Conservation (phyloP, 2,329 filamentous ascomycete genomes). For the Colletotrichum agaves region DNA sequence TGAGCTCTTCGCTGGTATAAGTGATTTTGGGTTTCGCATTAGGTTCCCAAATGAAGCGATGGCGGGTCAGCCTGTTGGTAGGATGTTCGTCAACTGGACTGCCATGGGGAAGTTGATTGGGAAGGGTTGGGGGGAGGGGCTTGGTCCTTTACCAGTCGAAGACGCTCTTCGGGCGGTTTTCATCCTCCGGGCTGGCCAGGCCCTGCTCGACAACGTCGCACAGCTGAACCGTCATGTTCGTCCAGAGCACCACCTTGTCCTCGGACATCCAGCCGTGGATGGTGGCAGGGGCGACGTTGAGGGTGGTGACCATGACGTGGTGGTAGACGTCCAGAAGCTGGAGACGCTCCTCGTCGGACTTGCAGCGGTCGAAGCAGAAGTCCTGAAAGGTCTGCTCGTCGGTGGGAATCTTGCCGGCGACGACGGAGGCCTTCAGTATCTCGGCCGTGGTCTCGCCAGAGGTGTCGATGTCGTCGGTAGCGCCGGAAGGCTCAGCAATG, state of each 20-base stretch:
- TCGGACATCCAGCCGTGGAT: background rate
- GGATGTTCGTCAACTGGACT: background rate
- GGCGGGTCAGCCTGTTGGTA: background rate
- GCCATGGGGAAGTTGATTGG: no score
- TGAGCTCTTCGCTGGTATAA: no score
- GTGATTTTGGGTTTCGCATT: no score
- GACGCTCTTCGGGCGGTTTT: background rate
- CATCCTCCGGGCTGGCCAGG: background rate
- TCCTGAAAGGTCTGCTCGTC: background rate
- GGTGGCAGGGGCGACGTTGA: background rate
- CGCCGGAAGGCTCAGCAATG: background rate
- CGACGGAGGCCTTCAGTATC: background rate
- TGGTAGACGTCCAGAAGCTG: constrained; percentile 2
- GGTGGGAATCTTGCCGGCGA: background rate
- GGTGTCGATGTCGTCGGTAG: background rate
- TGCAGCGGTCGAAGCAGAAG: constrained; percentile 17
- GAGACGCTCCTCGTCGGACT: background rate
- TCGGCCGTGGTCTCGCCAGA: background rate
- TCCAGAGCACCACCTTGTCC: background rate
- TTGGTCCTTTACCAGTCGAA: no score
- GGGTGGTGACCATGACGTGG: background rate
- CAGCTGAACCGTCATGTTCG: background rate
- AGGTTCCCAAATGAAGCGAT: constrained; percentile 22
- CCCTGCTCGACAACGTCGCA: background rate
- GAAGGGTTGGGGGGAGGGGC: background rate